Base-by-base conservation (phyloP, 495 filamentous ascomycete genomes). In the Aspergillus nidulans region DNA sequence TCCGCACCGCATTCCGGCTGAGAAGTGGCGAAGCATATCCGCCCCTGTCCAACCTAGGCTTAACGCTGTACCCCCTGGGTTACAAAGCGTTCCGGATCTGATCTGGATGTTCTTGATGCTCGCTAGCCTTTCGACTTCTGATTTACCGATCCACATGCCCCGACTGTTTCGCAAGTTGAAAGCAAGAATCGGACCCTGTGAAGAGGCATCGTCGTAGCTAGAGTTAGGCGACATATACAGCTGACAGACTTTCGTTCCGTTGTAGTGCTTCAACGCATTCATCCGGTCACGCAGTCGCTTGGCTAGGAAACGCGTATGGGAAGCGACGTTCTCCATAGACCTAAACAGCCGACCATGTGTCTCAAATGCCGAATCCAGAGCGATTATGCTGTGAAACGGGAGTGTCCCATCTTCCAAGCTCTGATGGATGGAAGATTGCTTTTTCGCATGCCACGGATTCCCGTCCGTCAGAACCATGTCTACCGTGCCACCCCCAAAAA, bases 401-500 rank as follows among this genome's bases (percentile, higher is more conserved):
- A 94, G 69, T 1, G 92, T 96, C 6, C 92, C 92, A 71, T 97
- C 91, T 65, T 97, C 92, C 6, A 97, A 76, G 20, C 77, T 77
- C 25, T 90, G 88, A 64, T 96, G 90, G 0, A 92, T 74, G n/a
- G 83, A 77, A 19, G 83, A 76, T 20, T 74, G 71, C 63, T 92
- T 94, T 48, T 81, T 79, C 1, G 82, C 85, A 74, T 92, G 86
- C 85, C 88, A 95, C 52, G 69, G 60, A 20, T 40, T 50, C 9
- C 59, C 66, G 6, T 51, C 25, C 3, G 70, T 70, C 19, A 73
- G 34, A 10, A 87, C 82, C 80, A 94, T 87, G 58, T 96, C 91
- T 1, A 96, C 92, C 0, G 92, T 97, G 6, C 92, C 92, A n/a
- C 92, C 92, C 2, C 92, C 92, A 66, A 97, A 97, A 63, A 92